Evolutionary conservation across 176 grass and related monocot genomes (phyloP), one percentile per base, ranked within the genome.

Genomic region (Aegilops bicornis): DNA sequence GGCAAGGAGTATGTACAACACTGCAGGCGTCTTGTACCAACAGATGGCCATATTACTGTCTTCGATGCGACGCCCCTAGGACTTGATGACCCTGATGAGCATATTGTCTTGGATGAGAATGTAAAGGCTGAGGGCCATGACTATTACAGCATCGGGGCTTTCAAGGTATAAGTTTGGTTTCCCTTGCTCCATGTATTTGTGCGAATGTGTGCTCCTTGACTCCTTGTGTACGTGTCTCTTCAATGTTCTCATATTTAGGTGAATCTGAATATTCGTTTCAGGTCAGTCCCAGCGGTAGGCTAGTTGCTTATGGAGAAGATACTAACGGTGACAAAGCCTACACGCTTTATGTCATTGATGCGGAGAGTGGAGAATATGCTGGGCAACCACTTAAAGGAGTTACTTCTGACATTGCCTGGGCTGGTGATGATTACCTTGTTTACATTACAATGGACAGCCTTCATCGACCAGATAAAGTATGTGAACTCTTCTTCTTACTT

Each of bases 91-190:
- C 77, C 93, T 12, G 37, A 47, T 75, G 96, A 98, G 76, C 96
- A 95, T 82, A 78, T 95, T 77, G 91, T 98, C 77, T 89, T 98
- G 56, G 93, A 98, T 88, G 84, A 98, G 79, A 98, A 98, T 95
- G 75, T 92, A 4, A 94, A 92, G 82, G 86, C 96, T 19, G 40
- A 89, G 60, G 88, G 79, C 66, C 86, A 92, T 27, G 91, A 88
- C 39, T 98, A 95, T 79, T 98, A 98, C 84, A 89, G 73, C 65
- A 95, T 95, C 2, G 91, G 85, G 19, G 75, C 91, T 82, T 95
- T 98, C 30, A 79, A 91, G 90, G 96, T 95, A 83, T 61, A 47
- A 42, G 72, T 80, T 82, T 78, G 5, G 2, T 33, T 12, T 9
- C 78, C 1, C 31, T 29, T 47, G 2, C 19, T 70, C 64, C 36